Evolutionary conservation across 1,139 yeast species (phyloP), one percentile per base, ranked within the genome.

Genomic region (Debaryomycetaceae sp.): DNA sequence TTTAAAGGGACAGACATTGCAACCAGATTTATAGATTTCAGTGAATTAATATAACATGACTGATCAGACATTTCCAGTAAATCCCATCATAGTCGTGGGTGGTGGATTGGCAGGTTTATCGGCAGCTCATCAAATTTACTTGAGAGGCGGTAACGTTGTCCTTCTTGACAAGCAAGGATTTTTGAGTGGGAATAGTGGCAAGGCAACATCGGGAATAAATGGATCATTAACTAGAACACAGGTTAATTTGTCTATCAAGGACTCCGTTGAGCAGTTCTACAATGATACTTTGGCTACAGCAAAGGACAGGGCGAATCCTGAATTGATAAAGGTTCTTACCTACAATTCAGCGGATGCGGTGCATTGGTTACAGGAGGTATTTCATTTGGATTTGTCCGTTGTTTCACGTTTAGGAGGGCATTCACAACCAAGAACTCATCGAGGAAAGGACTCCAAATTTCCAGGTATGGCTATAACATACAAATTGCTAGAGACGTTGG

Each of bases 391-490:
- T 50, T 70, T 87, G 45, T 75, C 84, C n/a, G 69, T 81, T 22
- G 85, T 87, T 13, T 79, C 86, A 17, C 75, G 87, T 52, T 66
- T 85, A 39, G 91, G 93, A 20, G 91, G 95, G 1, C 93, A 83
- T 58, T 81, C 87, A 1, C 81, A 74, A 43, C 83, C 87, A 23
- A 71, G 95, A 56, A 86, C 95, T 1, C 93, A 86, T 58, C 73
- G 93, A 52, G 87, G 87, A 5, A 81, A 79, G 48, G 75, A 75
- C 65, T 70, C 87, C 58, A 70, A 78, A 53, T 77, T 78, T 48
- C 91, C 95, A 2, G 95, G 95, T 0, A 83, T 82, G 79, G 89
- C 88, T 36, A 85, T 87, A 45, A 81, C 90, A 7, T 80, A 82
- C 51, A 75, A 79, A 30, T 65, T 87, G 44, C 70, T 82, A 49